Evolutionary conservation across 805 yeast genomes (phyloP).

Genomic region (Saccharomycopsis olivae): DNA sequence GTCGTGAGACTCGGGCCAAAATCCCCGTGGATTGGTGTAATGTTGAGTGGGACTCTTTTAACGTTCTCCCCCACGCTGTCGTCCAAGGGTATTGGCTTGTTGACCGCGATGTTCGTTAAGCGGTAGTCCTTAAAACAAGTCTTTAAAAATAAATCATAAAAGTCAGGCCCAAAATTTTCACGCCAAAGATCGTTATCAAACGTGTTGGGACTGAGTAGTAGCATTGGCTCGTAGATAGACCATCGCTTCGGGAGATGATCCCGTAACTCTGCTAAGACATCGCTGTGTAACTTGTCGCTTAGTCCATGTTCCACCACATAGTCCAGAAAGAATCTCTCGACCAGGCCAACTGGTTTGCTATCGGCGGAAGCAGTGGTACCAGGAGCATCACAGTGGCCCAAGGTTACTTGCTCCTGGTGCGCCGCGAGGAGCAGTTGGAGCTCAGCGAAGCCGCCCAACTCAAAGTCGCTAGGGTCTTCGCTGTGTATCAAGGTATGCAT

Average conservation of each 20-base stretch:
- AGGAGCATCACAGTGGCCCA: no score
- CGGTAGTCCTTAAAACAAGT: constrained; percentile 12
- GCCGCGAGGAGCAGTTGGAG: no score
- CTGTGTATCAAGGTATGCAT: not conserved
- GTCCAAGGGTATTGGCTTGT: constrained; percentile 46
- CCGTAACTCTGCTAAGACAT: not conserved
- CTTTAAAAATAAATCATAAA: constrained; percentile 3
- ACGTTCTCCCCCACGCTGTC: constrained; percentile 21
- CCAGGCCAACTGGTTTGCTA: no score
- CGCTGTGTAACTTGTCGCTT: no score
- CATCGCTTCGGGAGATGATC: constrained; percentile 38
- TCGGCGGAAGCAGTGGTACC: no score
- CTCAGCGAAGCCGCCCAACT: no score
- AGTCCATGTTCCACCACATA: no score
- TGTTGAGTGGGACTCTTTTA: constrained; percentile 50
- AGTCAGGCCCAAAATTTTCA: not conserved
- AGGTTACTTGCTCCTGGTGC: no score
- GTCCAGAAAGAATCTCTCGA: no score
- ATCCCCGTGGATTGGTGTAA: constrained; percentile 52
- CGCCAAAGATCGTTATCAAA: constrained; percentile 6
- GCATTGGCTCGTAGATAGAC: constrained; percentile 57
- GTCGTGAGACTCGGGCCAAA: constrained; percentile 40
- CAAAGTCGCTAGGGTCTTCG: no score
- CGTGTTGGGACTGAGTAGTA: constrained; percentile 37
- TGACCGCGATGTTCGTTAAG: constrained; percentile 59